phyloP scores from a whole-genome alignment of 2,329 filamentous ascomycete species.

The Nothophaeocryptopus gaeumannii region DNA sequence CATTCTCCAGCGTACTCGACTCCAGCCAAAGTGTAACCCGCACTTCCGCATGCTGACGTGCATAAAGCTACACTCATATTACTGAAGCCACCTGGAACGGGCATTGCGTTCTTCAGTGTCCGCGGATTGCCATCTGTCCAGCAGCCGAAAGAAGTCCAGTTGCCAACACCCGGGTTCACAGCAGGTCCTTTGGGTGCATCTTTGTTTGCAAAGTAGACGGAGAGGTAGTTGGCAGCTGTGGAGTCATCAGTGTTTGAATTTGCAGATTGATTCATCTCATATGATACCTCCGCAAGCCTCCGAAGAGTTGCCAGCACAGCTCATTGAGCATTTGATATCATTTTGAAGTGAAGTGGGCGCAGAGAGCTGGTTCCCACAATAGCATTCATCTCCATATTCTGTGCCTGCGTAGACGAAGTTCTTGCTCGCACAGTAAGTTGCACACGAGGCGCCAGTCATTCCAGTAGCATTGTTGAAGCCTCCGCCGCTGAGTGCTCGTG shows the following conservation, averaged over 20 bases:
- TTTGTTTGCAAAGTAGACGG: conserved; percentile 27
- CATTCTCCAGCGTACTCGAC: conserved; percentile 39
- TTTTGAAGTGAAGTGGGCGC: conserved; percentile 20
- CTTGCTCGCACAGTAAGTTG: conserved; percentile 20
- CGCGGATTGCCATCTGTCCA: conserved; percentile 29
- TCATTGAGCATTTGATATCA: conserved; percentile 29
- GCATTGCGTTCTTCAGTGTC: conserved; percentile 20
- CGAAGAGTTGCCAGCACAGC: conserved; percentile 29
- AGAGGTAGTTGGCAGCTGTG: conserved; percentile 20
- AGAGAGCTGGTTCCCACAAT: conserved; percentile 25
- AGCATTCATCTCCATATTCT: conserved; percentile 21
- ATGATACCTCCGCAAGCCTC: conserved; percentile 29
- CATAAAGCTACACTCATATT: conserved; percentile 31
- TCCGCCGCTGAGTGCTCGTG: conserved; percentile 16
- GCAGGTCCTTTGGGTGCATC: conserved; percentile 18
- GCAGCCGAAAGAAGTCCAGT: conserved; percentile 34
- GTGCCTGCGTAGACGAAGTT: conserved; percentile 29
- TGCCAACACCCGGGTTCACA: conserved; percentile 20
- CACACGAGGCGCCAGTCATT: conserved; percentile 25
- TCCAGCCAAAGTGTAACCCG: conserved; percentile 33
- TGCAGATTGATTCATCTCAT: not conserved
- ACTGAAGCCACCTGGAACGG: conserved; percentile 22
- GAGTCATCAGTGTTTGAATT: not conserved
- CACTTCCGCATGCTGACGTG: conserved; percentile 26
- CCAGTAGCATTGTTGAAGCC: conserved; percentile 13